phyloP scores from a whole-genome alignment of 768 basidiomycete genomes.

The Cyclocybe aegerita region DNA sequence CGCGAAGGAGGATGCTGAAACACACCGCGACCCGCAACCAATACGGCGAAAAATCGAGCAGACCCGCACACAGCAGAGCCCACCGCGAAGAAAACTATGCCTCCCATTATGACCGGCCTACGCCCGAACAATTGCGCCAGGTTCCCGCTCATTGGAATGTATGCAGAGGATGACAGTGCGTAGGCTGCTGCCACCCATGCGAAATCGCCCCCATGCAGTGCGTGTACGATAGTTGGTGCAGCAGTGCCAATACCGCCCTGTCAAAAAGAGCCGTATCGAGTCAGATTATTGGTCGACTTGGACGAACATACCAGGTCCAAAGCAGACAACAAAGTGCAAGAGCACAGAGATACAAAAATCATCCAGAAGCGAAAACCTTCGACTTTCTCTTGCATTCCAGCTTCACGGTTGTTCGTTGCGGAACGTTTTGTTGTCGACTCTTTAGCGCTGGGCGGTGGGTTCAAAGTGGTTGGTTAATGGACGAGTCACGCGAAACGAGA shows the following conservation, averaged over 20 bases:
- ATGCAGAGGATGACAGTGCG: constrained; percentile 36
- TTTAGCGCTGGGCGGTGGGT: too few relatives aligned
- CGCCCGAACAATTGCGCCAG: constrained; percentile 42
- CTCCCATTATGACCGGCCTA: constrained; percentile 25
- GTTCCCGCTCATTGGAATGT: constrained; percentile 38
- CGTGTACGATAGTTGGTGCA: constrained; percentile 39
- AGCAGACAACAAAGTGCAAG: constrained; percentile 11
- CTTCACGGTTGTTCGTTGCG: too few relatives aligned
- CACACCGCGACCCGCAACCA: constrained; percentile 40
- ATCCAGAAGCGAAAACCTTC: constrained; percentile 6
- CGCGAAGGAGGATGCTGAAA: background rate
- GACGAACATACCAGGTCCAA: constrained; percentile 15
- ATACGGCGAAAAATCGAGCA: constrained; percentile 36
- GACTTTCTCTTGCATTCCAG: too few relatives aligned
- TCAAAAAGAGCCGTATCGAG: constrained; percentile 3
- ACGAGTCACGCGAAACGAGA: too few relatives aligned
- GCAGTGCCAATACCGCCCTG: constrained; percentile 36
- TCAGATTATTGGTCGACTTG: background rate
- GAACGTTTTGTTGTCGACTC: too few relatives aligned
- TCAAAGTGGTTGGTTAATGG: too few relatives aligned
- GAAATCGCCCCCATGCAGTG: constrained; percentile 36
- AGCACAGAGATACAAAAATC: constrained; percentile 12
- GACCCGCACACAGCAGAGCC: constrained; percentile 45
- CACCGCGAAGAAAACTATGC: constrained; percentile 34
- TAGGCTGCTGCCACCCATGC: constrained; percentile 48